These are phyloP conservation scores for Suhomyces xylopsoci DNA, from an alignment of 805 yeast genomes.

Conservation along the genomic window DNA sequence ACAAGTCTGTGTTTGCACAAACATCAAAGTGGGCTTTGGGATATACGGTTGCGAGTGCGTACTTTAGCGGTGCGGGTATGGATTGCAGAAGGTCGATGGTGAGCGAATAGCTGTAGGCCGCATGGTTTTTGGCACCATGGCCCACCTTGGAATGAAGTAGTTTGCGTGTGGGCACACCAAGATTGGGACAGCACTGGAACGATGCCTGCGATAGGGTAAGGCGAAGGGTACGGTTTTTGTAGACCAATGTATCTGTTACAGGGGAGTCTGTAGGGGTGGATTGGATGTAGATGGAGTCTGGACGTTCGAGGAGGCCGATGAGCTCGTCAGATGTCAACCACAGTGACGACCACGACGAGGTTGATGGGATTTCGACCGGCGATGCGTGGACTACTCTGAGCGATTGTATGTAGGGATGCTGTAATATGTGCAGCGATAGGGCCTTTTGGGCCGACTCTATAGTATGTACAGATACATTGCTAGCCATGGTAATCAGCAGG, in stretches of 20 bases:
- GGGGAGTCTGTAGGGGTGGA: not conserved
- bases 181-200: constrained; percentile 8
- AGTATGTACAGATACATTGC: not conserved
- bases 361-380: not conserved
- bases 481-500: not conserved
- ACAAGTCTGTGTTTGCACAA: not conserved
- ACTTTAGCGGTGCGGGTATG: constrained; percentile 2
- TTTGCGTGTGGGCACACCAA: constrained; percentile 9
- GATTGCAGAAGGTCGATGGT: constrained; percentile 1
- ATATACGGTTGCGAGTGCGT: constrained; percentile 3
- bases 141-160: constrained; percentile 15
- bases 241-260: not conserved
- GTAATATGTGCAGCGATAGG: not conserved
- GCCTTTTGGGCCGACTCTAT: not conserved
- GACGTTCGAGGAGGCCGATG: not conserved
- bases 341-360: not conserved
- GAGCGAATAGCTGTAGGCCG: constrained; percentile 10
- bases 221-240: constrained; percentile 1
- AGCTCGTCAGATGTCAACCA: not conserved
- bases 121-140: constrained; percentile 17
- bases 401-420: not conserved
- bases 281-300: not conserved
- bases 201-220: constrained; percentile 5
- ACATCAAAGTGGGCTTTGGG: not conserved
- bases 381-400: not conserved